Percentiles rank a stretch among this genome's conserved stretches.
Evolutionary conservation across 2,329 filamentous ascomycete genomes (phyloP).

Genomic region (Nigrospora osmanthi): DNA sequence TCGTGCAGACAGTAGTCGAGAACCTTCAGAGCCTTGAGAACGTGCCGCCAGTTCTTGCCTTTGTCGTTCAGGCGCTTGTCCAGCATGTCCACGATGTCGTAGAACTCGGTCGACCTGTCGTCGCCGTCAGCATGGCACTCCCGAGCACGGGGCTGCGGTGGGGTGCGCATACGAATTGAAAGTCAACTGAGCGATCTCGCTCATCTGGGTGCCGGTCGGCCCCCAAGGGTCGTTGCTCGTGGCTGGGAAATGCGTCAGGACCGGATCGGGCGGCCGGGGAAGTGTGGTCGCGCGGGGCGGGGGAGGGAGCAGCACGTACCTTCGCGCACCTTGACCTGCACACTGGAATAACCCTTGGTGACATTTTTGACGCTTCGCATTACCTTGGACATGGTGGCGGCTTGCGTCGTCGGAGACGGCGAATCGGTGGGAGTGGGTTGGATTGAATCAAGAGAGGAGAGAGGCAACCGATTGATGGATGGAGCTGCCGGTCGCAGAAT

Average conservation of each 20-base stretch:
- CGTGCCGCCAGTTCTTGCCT: conserved; percentile 98
- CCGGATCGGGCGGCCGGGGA: too few species aligned
- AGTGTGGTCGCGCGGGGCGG: background rate
- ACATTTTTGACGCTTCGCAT: conserved; percentile 98
- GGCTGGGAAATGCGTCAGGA: conserved; percentile 47
- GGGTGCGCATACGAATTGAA: conserved; percentile 75
- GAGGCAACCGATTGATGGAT: too few species aligned
- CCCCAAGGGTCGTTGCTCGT: conserved; percentile 99
- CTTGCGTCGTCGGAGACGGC: conserved; percentile 1
- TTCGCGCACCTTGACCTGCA: conserved; percentile 98
- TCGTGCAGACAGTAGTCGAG: conserved; percentile 97
- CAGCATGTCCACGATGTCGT: conserved; percentile 99
- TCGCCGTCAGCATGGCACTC: too few species aligned
- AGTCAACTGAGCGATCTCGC: conserved; percentile 94
- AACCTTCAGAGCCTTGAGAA: conserved; percentile 94
- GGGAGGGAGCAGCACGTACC: conserved; percentile 45
- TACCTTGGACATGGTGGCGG: conserved; percentile 80
- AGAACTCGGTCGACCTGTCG: conserved; percentile 84
- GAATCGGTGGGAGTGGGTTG: background rate
- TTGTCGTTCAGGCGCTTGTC: conserved; percentile 98
- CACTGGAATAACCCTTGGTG: conserved; percentile 94
- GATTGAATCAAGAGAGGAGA: background rate
- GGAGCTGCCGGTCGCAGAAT: too few species aligned
- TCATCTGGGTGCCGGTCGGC: conserved; percentile 95
- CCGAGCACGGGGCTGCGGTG: conserved; percentile 1